Evolutionary conservation across 257 asterid species (phyloP).

Genomic region (Cordia subcordata): DNA sequence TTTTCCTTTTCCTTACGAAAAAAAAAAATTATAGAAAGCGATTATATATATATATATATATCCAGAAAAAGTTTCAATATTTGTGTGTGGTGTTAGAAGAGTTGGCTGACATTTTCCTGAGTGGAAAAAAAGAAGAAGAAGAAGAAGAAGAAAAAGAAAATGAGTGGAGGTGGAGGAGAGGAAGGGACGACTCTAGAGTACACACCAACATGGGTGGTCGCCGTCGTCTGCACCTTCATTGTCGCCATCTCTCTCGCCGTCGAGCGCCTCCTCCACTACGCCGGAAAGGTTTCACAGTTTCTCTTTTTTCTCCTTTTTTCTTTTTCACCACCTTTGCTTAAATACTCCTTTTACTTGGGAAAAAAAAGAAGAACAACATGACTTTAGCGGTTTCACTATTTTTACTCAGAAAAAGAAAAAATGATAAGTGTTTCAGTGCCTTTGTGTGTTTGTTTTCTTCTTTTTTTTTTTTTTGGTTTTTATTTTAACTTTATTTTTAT

Average conservation of each 20-base stretch:
- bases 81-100: neutral
- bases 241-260: slow-evolving; percentile 67
- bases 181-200: slow-evolving; percentile 59
- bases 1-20: neutral
- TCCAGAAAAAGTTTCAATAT: neutral
- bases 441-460: neutral
- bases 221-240: slow-evolving; percentile 74
- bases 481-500: too few species aligned
- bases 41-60: neutral
- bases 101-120: slow-evolving; percentile 7
- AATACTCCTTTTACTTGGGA: too few species aligned
- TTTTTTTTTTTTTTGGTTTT: neutral
- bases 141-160: too few species aligned
- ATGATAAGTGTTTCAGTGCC: neutral
- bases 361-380: too few species aligned
- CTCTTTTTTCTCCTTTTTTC: neutral
- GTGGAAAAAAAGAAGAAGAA: slow-evolving; percentile 1
- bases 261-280: slow-evolving; percentile 60
- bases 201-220: slow-evolving; percentile 92
- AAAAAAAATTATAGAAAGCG: too few species aligned
- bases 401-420: too few species aligned
- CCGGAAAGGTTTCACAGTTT: slow-evolving; percentile 48
- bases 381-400: too few species aligned
- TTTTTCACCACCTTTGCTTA: too few species aligned
- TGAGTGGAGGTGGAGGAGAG: slow-evolving; percentile 64